Base-by-base conservation (phyloP, 768 basidiomycete genomes). In the Lactarius akahatsu region DNA sequence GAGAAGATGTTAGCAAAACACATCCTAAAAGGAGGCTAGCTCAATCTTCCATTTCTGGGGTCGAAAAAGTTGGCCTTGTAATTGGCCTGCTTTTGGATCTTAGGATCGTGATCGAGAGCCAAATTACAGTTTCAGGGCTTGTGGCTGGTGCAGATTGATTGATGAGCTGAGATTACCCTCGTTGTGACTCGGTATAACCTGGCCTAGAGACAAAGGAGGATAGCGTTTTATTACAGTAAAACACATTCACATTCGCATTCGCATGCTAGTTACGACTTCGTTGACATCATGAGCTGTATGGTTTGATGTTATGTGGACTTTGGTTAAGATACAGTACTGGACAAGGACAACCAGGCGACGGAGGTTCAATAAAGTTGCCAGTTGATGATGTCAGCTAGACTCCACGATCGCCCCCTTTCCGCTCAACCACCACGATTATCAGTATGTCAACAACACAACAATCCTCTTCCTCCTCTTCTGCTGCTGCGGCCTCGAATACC, bases 351-450 rank as follows among this genome's bases (percentile, higher is more conserved):
- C n/a, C 11, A 7, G n/a, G 41, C 16, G 41, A 41, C 41, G 41
- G 41, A 41, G 41, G 41, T 41, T 41, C 41, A 41, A 41, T 41
- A 41, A 18, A 23, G 23, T 23, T n/a, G 10, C 11, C 11, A 52
- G 50, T 52, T 52, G 50, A 52, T 52, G 50, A 52, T 52, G 50
- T 52, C 50, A 52, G 50, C 50, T 52, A 4, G 13, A 52, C 50
- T n/a, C 47, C 47, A 50, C 47, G 47, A 50, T 50, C 23, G 47
- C 10, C 47, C 47, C 47, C 50, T 52, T 52, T 52, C 50, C 26
- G n/a, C 26, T 23, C 50, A 52, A 52, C 50, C 50, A 52, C 43
- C 43, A 45, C 50, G 50, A 52, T 52, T 52, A 52, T 52, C 50
- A 52, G 50, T 13, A 52, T 52, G 50, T 52, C 50, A 1, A 26